phyloP scores from a whole-genome alignment of 1,284 basidiomycete genomes.

The Dichomitus squalens region DNA sequence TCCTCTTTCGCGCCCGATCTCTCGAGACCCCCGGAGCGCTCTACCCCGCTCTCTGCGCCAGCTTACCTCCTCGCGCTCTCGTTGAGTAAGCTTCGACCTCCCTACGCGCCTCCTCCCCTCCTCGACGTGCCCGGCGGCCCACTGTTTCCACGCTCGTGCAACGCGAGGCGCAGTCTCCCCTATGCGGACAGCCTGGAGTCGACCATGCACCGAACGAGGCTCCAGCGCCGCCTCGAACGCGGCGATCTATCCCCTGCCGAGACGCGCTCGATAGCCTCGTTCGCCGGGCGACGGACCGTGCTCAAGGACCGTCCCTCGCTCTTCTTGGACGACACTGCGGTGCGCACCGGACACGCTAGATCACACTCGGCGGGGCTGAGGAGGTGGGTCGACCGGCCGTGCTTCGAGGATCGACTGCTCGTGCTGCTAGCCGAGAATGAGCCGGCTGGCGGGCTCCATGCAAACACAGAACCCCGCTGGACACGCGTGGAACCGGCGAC shows the following conservation, averaged over 20 bases:
- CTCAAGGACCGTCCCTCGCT: slow-evolving; percentile 34
- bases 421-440: slow-evolving; percentile 51
- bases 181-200: slow-evolving; percentile 44
- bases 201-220: slow-evolving; percentile 49
- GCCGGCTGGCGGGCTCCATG: slow-evolving; percentile 3
- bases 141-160: slow-evolving; percentile 67
- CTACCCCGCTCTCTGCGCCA: slow-evolving; percentile 26
- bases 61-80: slow-evolving; percentile 36
- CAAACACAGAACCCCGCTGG: slow-evolving; percentile 33
- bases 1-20: slow-evolving; percentile 25
- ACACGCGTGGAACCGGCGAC: slow-evolving; percentile 47
- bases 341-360: slow-evolving; percentile 40
- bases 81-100: slow-evolving; percentile 30
- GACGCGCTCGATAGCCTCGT: slow-evolving; percentile 48
- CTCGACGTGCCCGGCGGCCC: slow-evolving; percentile 44
- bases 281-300: slow-evolving; percentile 41
- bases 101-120: slow-evolving; percentile 52
- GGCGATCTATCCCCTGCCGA: slow-evolving; percentile 45
- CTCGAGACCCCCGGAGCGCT: slow-evolving; percentile 17
- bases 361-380: slow-evolving; percentile 57
- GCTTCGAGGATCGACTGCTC: slow-evolving; percentile 70
- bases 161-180: slow-evolving; percentile 42
- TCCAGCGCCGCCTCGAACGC: slow-evolving; percentile 50
- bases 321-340: slow-evolving; percentile 49
- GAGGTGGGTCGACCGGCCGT: slow-evolving; percentile 69